phyloP scores from a whole-genome alignment of 768 basidiomycete genomes.

The Suillus bovinus region DNA sequence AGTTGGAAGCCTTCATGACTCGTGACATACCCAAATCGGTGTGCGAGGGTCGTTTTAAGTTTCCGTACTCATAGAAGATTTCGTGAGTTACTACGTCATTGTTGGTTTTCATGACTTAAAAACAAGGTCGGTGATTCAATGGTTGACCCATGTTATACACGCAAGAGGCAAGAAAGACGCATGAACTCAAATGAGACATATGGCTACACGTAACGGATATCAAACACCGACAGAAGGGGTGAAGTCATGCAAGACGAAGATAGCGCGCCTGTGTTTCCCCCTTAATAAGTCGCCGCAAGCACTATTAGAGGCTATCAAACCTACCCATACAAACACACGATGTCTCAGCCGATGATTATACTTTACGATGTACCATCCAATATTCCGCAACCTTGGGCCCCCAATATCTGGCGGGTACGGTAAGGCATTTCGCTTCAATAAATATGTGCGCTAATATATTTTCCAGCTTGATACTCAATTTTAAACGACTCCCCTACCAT shows the following conservation, averaged over 20 bases:
- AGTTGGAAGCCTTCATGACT: background rate
- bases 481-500: slow-evolving; percentile 67
- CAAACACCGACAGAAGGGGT: background rate
- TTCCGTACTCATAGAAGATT: background rate
- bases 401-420: slow-evolving; percentile 75
- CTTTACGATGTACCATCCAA: slow-evolving; percentile 68
- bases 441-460: background rate
- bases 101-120: background rate
- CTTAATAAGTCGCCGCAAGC: slow-evolving; percentile 16
- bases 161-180: background rate
- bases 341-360: slow-evolving; percentile 54
- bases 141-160: background rate
- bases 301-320: background rate
- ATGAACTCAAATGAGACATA: background rate
- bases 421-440: slow-evolving; percentile 23
- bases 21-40: background rate
- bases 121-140: background rate
- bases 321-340: slow-evolving; percentile 15
- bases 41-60: background rate
- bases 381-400: slow-evolving; percentile 70
- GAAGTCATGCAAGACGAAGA: background rate
- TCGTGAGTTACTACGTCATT: background rate
- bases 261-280: background rate
- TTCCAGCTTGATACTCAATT: slow-evolving; percentile 73
- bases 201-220: slow-evolving; percentile 3